These are phyloP conservation scores for Hypomontagnella submonticulosa DNA, from an alignment of 495 filamentous ascomycete genomes.

Conservation along the genomic window DNA sequence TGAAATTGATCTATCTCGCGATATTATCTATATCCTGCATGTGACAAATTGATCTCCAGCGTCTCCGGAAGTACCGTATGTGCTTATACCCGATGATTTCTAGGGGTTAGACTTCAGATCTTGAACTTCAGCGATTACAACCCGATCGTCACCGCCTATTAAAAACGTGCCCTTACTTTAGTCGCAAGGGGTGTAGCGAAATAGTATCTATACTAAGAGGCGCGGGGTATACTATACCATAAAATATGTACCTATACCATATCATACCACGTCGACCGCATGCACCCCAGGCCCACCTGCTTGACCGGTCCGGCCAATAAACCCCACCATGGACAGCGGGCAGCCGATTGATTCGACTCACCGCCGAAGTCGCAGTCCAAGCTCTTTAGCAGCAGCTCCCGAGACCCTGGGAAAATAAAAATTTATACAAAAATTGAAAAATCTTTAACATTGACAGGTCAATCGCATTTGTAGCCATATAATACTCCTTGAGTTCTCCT, in stretches of 20 bases:
- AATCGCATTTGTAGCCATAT: slow-evolving; percentile 15
- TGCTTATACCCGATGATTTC: neutral
- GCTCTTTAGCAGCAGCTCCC: slow-evolving; percentile 31
- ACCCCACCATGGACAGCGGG: slow-evolving; percentile 33
- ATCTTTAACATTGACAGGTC: slow-evolving; percentile 18
- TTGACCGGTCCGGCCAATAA: slow-evolving; percentile 32
- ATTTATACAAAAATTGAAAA: slow-evolving; percentile 22
- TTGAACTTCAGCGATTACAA: neutral
- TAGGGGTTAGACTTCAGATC: neutral
- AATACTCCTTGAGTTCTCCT: slow-evolving; percentile 33
- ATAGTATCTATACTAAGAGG: neutral
- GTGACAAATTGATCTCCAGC: no score
- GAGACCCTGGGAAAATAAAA: slow-evolving; percentile 33
- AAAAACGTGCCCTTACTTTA: slow-evolving; percentile 13
- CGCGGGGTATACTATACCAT: neutral
- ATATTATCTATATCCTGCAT: neutral
- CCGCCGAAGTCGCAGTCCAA: slow-evolving; percentile 40
- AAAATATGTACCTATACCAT: slow-evolving; percentile 21
- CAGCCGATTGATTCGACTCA: slow-evolving; percentile 34
- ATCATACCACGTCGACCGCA: slow-evolving; percentile 2
- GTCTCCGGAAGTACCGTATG: neutral
- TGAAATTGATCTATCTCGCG: slow-evolving; percentile 5
- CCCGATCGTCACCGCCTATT: slow-evolving; percentile 19
- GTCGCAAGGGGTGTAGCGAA: neutral
- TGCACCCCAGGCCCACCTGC: slow-evolving; percentile 26